phyloP scores from a whole-genome alignment of 345 rosid genomes.

The Combretum micranthum region DNA sequence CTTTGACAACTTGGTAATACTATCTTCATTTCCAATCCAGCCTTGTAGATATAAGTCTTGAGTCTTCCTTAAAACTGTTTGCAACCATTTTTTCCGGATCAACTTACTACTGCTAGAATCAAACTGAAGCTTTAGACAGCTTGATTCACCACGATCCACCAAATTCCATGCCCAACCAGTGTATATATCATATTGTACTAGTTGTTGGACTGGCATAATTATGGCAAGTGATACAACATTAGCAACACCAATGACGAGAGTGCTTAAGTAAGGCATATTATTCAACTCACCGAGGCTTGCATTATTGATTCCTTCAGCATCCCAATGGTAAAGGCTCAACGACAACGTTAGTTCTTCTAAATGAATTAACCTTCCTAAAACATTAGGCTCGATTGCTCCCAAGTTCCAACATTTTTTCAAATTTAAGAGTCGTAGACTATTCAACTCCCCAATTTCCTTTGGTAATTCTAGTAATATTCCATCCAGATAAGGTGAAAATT shows the following conservation, averaged over 20 bases:
- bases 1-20: too few relatives aligned
- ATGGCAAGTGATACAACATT: neutral
- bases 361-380: slow-evolving; percentile 9
- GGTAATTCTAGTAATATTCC: slow-evolving; percentile 18
- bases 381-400: slow-evolving; percentile 5
- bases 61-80: too few relatives aligned
- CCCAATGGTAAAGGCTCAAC: slow-evolving; percentile 15
- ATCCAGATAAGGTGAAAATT: slow-evolving; percentile 3
- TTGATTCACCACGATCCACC: too few relatives aligned
- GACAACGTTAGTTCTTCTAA: slow-evolving; percentile 25
- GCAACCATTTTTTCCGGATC: neutral
- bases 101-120: neutral
- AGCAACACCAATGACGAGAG: slow-evolving; percentile 9
- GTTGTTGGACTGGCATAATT: neutral
- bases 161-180: slow-evolving; percentile 5
- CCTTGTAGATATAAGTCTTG: too few relatives aligned
- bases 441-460: slow-evolving; percentile 12
- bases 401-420: neutral
- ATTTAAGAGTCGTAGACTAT: too few relatives aligned
- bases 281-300: too few relatives aligned
- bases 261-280: slow-evolving; percentile 5
- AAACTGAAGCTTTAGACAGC: slow-evolving; percentile 3
- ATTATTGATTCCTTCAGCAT: neutral
- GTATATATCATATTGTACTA: neutral
- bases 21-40: too few relatives aligned